Evolutionary conservation across 2,329 filamentous ascomycete genomes (phyloP).

Genomic region (Cordyceps cicadae): DNA sequence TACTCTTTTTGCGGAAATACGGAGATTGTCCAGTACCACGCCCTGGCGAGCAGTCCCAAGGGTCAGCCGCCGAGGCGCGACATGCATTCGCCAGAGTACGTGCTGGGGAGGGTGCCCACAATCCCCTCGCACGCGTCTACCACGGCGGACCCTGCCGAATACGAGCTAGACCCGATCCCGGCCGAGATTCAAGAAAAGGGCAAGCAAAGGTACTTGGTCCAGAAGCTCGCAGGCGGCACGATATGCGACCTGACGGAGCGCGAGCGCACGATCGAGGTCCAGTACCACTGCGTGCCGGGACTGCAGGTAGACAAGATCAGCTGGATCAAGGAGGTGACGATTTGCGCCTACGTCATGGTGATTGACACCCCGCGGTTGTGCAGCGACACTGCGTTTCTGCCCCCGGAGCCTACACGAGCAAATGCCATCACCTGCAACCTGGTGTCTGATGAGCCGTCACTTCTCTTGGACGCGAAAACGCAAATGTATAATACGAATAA

Average conservation of each 20-base stretch:
- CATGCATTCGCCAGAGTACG: slow-evolving; percentile 63
- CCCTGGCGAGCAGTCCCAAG: slow-evolving; percentile 57
- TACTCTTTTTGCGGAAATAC: slow-evolving; percentile 90
- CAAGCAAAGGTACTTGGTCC: slow-evolving; percentile 77
- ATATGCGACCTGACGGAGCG: slow-evolving; percentile 78
- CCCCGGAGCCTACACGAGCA: slow-evolving; percentile 67
- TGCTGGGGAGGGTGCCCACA: slow-evolving; percentile 53
- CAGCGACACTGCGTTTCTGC: slow-evolving; percentile 76
- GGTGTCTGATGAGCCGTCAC: slow-evolving; percentile 40
- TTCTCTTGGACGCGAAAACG: background rate
- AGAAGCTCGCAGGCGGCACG: slow-evolving; percentile 71
- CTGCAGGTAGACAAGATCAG: slow-evolving; percentile 67
- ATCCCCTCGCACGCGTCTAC: slow-evolving; percentile 20
- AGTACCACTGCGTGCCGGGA: slow-evolving; percentile 70
- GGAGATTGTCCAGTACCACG: slow-evolving; percentile 85
- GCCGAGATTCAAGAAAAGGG: slow-evolving; percentile 73
- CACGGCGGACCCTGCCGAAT: slow-evolving; percentile 18
- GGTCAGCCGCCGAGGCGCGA: slow-evolving; percentile 72
- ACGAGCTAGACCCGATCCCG: slow-evolving; percentile 26
- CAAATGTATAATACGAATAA: slow-evolving; percentile 31
- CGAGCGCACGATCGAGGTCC: slow-evolving; percentile 75
- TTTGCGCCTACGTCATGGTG: slow-evolving; percentile 88
- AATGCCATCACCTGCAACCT: slow-evolving; percentile 70
- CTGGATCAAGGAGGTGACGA: slow-evolving; percentile 88
- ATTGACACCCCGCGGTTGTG: slow-evolving; percentile 84